Evolutionary conservation across 2,329 filamentous ascomycete genomes (phyloP).

Genomic region (Aspergillus caelatus): DNA sequence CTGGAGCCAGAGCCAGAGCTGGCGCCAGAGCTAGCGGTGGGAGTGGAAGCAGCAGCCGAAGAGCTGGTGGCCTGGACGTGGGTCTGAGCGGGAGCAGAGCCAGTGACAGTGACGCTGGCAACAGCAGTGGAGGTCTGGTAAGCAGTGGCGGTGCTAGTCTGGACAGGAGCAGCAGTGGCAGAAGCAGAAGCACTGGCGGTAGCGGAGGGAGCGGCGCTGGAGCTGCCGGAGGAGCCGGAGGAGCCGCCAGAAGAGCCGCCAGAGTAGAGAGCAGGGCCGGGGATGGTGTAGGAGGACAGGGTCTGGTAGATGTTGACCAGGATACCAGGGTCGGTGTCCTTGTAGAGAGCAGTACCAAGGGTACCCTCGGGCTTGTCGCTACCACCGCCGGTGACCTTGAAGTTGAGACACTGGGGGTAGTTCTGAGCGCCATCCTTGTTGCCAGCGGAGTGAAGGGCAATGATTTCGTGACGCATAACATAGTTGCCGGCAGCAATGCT

Average conservation of each 20-base stretch:
- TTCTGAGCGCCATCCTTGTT: constrained; percentile 54
- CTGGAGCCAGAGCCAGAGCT: constrained; percentile 12
- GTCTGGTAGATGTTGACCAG: constrained; percentile 61
- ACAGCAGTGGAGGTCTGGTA: constrained; percentile 26
- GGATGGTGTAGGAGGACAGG: constrained; percentile 53
- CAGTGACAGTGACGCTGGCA: constrained; percentile 27
- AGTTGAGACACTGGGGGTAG: constrained; percentile 63
- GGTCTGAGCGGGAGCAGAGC: constrained; percentile 25
- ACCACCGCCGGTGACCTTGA: constrained; percentile 61
- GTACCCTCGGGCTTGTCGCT: constrained; percentile 51
- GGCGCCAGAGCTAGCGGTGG: constrained; percentile 15
- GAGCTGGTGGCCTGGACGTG: constrained; percentile 22
- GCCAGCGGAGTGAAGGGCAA: constrained; percentile 54
- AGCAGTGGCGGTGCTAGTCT: constrained; percentile 25
- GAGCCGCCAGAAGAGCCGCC: constrained; percentile 26
- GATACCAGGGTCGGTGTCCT: constrained; percentile 59
- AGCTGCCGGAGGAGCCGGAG: constrained; percentile 18
- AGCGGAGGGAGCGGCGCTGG: constrained; percentile 16
- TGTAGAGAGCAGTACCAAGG: constrained; percentile 60
- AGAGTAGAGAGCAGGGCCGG: constrained; percentile 50
- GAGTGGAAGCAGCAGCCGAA: constrained; percentile 4
- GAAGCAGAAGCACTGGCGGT: constrained; percentile 17
- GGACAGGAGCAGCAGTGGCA: constrained; percentile 20
- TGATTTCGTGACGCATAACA: constrained; percentile 59
- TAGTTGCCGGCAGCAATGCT: constrained; percentile 55